These are phyloP conservation scores for Macrocybe sp. DNA, from an alignment of 1,284 basidiomycete species.

Conservation along the genomic window DNA sequence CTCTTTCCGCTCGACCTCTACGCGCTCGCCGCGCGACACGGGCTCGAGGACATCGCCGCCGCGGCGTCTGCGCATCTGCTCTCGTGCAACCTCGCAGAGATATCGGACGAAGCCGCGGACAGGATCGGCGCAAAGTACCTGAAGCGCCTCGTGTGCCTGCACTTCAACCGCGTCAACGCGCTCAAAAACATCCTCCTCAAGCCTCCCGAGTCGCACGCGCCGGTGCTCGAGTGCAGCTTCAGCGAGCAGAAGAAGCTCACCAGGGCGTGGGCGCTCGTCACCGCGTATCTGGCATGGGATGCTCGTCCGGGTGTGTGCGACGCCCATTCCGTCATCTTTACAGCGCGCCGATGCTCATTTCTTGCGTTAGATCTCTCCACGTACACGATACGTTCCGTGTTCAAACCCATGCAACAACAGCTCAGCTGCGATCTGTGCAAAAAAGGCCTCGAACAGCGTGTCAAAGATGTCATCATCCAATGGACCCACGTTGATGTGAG, in stretches of 20 bases:
- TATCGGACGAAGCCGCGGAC: slow-evolving; percentile 36
- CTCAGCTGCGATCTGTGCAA: slow-evolving; percentile 1
- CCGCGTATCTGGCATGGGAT: slow-evolving; percentile 53
- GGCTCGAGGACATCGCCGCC: slow-evolving; percentile 33
- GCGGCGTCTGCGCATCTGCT: slow-evolving; percentile 36
- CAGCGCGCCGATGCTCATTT: background rate
- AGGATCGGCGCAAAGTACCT: slow-evolving; percentile 41
- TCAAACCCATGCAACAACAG: slow-evolving; percentile 18
- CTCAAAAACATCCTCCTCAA: slow-evolving; percentile 36
- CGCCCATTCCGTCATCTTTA: background rate
- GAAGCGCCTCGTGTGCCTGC: slow-evolving; percentile 43
- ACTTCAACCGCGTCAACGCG: slow-evolving; percentile 29
- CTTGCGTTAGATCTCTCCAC: slow-evolving; percentile 20
- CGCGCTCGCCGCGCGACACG: slow-evolving; percentile 34
- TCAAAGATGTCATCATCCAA: slow-evolving; percentile 1
- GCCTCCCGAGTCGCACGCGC: slow-evolving; percentile 50
- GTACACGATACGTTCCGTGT: slow-evolving; percentile 16
- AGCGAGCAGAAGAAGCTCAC: slow-evolving; percentile 43
- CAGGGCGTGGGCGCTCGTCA: slow-evolving; percentile 51
- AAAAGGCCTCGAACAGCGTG: background rate
- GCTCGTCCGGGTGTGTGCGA: slow-evolving; percentile 40
- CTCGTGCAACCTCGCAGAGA: slow-evolving; percentile 28
- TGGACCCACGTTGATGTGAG: slow-evolving; percentile 3
- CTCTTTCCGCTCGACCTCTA: slow-evolving; percentile 36
- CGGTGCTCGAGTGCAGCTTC: slow-evolving; percentile 40